phyloP scores from a whole-genome alignment of 768 basidiomycete genomes.

The Epithele typhae region DNA sequence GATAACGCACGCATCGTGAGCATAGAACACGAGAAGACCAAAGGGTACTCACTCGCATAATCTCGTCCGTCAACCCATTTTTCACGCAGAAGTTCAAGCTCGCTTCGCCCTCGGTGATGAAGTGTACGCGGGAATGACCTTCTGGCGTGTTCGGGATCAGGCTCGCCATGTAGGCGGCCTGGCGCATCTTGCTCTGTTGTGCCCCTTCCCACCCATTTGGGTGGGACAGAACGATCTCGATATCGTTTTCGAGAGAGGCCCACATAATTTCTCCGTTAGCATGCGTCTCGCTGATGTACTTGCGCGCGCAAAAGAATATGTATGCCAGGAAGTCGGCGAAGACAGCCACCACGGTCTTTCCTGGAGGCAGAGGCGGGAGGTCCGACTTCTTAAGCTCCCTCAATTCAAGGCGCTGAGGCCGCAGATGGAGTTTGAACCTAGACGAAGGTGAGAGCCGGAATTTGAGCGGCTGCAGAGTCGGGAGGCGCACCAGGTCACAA shows the following conservation, averaged over 20 bases:
- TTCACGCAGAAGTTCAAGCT: slow-evolving; percentile 45
- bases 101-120: slow-evolving; percentile 58
- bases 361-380: slow-evolving; percentile 5
- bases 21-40: too few relatives aligned
- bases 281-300: slow-evolving; percentile 46
- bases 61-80: slow-evolving; percentile 28
- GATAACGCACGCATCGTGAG: too few relatives aligned
- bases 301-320: slow-evolving; percentile 38
- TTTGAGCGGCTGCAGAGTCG: too few relatives aligned
- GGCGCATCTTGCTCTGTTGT: slow-evolving; percentile 54
- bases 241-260: slow-evolving; percentile 36
- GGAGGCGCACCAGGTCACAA: slow-evolving; percentile 8
- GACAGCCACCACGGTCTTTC: slow-evolving; percentile 33
- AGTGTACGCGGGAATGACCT: slow-evolving; percentile 42
- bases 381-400: slow-evolving; percentile 1
- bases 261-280: slow-evolving; percentile 41
- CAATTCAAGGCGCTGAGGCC: slow-evolving; percentile 4
- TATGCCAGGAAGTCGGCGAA: slow-evolving; percentile 47
- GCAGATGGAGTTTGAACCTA: slow-evolving; percentile 20
- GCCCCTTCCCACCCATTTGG: slow-evolving; percentile 65
- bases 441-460: too few relatives aligned
- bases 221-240: slow-evolving; percentile 54
- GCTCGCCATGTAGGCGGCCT: slow-evolving; percentile 48
- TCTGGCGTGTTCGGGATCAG: slow-evolving; percentile 39
- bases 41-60: slow-evolving; percentile 20